Evolutionary conservation across 192 early-diverging fungal genomes (phyloP), one percentile per base, ranked within the genome.

Genomic region (Phlyctochytrium planicorne): DNA sequence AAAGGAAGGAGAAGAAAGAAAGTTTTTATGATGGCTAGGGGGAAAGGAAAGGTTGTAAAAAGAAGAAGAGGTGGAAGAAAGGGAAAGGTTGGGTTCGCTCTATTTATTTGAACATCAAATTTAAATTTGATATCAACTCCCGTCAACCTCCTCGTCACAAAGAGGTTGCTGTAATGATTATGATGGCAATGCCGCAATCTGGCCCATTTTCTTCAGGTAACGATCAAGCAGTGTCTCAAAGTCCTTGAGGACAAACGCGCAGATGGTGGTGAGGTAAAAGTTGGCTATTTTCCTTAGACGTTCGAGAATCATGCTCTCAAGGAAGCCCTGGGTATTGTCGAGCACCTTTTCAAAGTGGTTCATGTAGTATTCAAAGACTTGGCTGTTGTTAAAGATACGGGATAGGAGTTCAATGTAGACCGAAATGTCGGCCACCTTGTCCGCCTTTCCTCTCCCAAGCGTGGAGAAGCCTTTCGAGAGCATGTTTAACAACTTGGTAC

Each of bases 201-300:
- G 30, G 0, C 60, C 12, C 59, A 57, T 63, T 32, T 66, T 72
- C 31, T 47, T 72, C 56, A 55, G 29, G 65, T 53, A 71, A 3
- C 71, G 52, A 20, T 72, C 71, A 68, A 60, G 32, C 50, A 72
- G 31, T 36, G 34, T 35, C 57, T 72, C 69, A 17, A 72, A 47
- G 53, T 72, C 71, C 31, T 32, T 75, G 14, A 59, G 23, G 12
- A 72, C 56, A 32, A 71, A 72, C 12, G 31, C 31, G 62, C 67
- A 71, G 33, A 72, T 34, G 27, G 52, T 47, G 3, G 37, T 53
- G 3, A 12, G 12, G 1, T 34, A 68, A 25, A 72, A 72, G 27
- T 33, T 52, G 3, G 50, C 17, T 27, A 71, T 72, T 27, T 20
- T 16, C 31, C 57, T 25, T 31, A 71, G 34, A 30, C 68, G 24